phyloP scores from a whole-genome alignment of 2,329 filamentous ascomycete species.

The Lachnellula subtilissima region DNA sequence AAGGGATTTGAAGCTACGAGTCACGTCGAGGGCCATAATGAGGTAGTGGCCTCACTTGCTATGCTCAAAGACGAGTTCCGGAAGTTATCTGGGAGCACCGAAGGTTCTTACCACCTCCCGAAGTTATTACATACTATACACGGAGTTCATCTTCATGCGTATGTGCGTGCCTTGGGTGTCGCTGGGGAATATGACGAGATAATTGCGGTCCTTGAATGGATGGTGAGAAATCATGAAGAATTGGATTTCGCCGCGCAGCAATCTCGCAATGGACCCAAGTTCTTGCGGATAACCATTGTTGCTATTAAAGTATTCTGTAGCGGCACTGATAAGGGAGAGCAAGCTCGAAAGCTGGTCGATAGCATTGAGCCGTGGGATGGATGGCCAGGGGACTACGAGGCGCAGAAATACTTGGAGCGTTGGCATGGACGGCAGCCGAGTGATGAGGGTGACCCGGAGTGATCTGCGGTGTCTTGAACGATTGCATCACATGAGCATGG shows the following conservation, averaged over 20 bases:
- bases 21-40: background rate
- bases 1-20: constrained; percentile 24
- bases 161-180: constrained; percentile 59
- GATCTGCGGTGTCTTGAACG: constrained; percentile 1
- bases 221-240: constrained; percentile 44
- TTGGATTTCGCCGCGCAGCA: constrained; percentile 15
- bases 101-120: constrained; percentile 17
- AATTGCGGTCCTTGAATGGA: constrained; percentile 53
- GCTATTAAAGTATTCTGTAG: constrained; percentile 19
- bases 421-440: background rate
- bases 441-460: background rate
- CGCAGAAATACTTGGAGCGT: constrained; percentile 11
- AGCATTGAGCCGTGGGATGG: constrained; percentile 22
- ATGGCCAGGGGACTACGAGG: constrained; percentile 27
- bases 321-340: constrained; percentile 10
- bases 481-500: background rate
- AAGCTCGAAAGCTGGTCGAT: constrained; percentile 20
- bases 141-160: constrained; percentile 48
- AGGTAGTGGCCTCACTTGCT: constrained; percentile 12
- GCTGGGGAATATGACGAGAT: constrained; percentile 57
- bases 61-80: constrained; percentile 30
- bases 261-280: constrained; percentile 15
- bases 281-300: constrained; percentile 20
- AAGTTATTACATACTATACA: constrained; percentile 40
- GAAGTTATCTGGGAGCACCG: constrained; percentile 18